Evolutionary conservation across 106 monocot species (phyloP), one percentile per base, ranked within the genome.

Genomic region (Dendrobium officinale): DNA sequence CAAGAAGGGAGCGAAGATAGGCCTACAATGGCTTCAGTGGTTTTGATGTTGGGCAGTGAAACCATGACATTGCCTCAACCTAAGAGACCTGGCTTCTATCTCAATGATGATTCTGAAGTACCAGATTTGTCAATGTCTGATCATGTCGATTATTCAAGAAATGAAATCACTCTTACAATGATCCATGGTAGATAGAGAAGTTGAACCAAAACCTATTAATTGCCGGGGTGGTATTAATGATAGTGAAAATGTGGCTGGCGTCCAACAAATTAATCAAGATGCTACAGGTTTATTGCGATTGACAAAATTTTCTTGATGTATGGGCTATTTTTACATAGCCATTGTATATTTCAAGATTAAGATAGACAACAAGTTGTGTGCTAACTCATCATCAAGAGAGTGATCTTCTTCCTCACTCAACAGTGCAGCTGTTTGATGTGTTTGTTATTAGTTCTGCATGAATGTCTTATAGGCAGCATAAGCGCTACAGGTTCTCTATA

Each of bases 21-120:
- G 61, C 89, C 89, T 9, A 78, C 77, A 9, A 89, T 89, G 82
- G 49, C 86, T 3, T 47, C 75, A 1, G 89, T 89, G n/a, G 79
- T 58, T 20, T 42, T 86, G 61, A 90, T 90, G 87, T 45, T 90
- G 26, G 55, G 67, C 33, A 85, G 83, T 20, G 83, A 85, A 33
- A 54, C 5, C 15, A 11, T 48, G 17, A 64, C 37, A 13, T 40
- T 81, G 40, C 42, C 77, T n/a, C 19, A 79, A 20, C 90, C 90
- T 0, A 81, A 78, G 47, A 56, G 81, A 42, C 74, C 42, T 43
- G 74, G 31, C 33, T 74, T 43, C 74, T 74, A 33, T 19, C 18
- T 42, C 37, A 58, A 9, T 18, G 47, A 19, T 42, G 67, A 8
- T 70, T 27, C 11, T 4, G 15, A 37, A 70, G 33, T 37, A 15